Evolutionary conservation across 805 yeast species (phyloP), one percentile per base, ranked within the genome.

Genomic region (Ogataea polymorpha): DNA sequence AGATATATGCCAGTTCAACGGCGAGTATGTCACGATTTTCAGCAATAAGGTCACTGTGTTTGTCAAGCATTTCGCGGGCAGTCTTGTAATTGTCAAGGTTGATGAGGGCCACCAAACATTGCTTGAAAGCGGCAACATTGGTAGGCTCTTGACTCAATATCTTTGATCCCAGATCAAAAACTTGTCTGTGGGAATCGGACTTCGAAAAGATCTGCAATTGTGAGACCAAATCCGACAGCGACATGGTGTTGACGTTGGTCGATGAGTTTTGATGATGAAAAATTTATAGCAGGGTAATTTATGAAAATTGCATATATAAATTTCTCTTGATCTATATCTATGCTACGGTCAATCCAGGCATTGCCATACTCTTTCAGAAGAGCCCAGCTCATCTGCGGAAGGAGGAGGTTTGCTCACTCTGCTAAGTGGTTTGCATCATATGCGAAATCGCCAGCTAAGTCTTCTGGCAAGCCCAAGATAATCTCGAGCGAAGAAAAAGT

Each of bases 1-100:
- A 71, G 6, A 80, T 66, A 52, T 84, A 83, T 3, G 81, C 79
- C 21, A 67, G 64, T 53, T 79, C 86, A 44, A 81, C 55, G 2
- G 70, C 53, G 13, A 64, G 65, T 1, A 71, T 60, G 13, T 68
- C 65, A 9, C 53, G 49, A 10, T 47, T 41, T 16, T 36, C 32
- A n/a, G 50, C 21, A 9, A 50, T 37, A 15, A 50, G 27, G 2
- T 41, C 39, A 1, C 28, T 18, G 26, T 55, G 32, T 28, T 66
- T 59, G 14, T 64, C 53, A 33, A 81, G 55, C 26, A 74, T 49
- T 39, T 69, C 63, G 14, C 61, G 49, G 0, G 85, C 87, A 35
- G 65, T 62, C 29, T 56, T 58, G 59, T 76, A 82, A 46, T 68
- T 66, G 56, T 82, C 88, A 42, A 75, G 60, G 51, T 78, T 77